phyloP scores from a whole-genome alignment of 495 filamentous ascomycete species.

The Aspergillus biplanus region DNA sequence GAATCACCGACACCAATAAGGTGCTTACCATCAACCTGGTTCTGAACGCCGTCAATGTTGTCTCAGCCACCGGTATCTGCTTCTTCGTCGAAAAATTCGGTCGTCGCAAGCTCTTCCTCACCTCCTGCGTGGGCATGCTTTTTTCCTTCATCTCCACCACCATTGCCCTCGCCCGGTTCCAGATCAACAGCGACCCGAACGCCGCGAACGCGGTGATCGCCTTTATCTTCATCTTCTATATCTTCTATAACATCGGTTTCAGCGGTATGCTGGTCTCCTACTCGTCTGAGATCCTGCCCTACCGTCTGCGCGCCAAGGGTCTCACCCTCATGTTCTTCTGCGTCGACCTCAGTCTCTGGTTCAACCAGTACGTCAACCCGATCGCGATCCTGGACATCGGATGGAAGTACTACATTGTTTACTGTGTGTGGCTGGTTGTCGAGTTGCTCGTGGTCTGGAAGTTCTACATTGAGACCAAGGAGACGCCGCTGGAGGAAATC shows the following conservation, averaged over 20 bases:
- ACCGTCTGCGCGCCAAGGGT: conserved; percentile 68
- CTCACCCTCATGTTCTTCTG: conserved; percentile 55
- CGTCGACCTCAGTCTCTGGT: conserved; percentile 11
- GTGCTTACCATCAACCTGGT: conserved; percentile 10
- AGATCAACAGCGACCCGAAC: conserved; percentile 5
- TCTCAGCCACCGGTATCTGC: conserved; percentile 15
- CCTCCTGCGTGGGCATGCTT: conserved; percentile 9
- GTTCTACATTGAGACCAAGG: conserved; percentile 14
- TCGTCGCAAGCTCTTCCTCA: conserved; percentile 15
- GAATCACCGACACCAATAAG: conserved; percentile 11
- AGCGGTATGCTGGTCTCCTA: conserved; percentile 66
- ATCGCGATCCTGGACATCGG: conserved; percentile 10
- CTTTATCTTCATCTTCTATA: conserved; percentile 63
- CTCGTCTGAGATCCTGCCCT: conserved; percentile 66
- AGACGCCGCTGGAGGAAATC: conserved; percentile 16
- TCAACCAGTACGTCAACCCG: conserved; percentile 21
- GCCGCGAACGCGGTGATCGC: conserved; percentile 56
- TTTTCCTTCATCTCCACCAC: conserved; percentile 12
- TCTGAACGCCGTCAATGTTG: conserved; percentile 16
- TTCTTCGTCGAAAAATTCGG: conserved; percentile 19
- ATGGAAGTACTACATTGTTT: conserved; percentile 18
- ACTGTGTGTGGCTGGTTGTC: conserved; percentile 11
- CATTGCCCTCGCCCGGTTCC: conserved; percentile 14
- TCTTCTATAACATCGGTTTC: conserved; percentile 62
- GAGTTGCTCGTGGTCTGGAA: conserved; percentile 17